phyloP scores from a whole-genome alignment of 345 rosid species.

The Salix arbutifolia region DNA sequence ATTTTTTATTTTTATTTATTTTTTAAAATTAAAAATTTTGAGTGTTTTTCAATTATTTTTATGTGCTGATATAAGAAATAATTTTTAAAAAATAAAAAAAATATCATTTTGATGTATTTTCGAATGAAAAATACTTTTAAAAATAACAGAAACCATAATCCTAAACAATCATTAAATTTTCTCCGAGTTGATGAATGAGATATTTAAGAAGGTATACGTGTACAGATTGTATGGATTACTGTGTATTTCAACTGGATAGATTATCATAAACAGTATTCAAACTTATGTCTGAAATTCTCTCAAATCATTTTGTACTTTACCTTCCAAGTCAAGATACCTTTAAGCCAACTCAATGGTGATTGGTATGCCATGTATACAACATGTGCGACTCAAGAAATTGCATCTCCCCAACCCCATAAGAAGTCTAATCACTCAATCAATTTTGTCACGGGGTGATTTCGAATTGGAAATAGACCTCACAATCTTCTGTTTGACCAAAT shows the following conservation, averaged over 20 bases:
- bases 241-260: neutral
- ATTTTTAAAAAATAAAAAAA: no score
- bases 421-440: neutral
- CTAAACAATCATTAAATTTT: no score
- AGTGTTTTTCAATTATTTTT: no score
- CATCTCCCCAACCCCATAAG: slow-evolving; percentile 4
- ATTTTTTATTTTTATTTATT: no score
- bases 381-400: neutral
- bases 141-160: no score
- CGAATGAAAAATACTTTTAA: no score
- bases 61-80: no score
- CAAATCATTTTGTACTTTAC: neutral
- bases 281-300: neutral
- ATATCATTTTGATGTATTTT: no score
- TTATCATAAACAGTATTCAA: neutral
- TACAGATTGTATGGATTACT: no score
- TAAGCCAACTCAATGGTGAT: neutral
- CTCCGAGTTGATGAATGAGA: neutral
- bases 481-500: no score
- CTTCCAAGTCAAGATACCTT: neutral
- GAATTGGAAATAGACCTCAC: neutral
- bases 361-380: neutral
- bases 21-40: no score
- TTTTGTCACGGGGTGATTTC: neutral
- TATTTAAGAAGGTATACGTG: no score